Percentiles rank a stretch among this genome's conserved stretches.
Conservation (phyloP, 129 eudicot species). For the Pseudognaphalium luteoalbum region DNA sequence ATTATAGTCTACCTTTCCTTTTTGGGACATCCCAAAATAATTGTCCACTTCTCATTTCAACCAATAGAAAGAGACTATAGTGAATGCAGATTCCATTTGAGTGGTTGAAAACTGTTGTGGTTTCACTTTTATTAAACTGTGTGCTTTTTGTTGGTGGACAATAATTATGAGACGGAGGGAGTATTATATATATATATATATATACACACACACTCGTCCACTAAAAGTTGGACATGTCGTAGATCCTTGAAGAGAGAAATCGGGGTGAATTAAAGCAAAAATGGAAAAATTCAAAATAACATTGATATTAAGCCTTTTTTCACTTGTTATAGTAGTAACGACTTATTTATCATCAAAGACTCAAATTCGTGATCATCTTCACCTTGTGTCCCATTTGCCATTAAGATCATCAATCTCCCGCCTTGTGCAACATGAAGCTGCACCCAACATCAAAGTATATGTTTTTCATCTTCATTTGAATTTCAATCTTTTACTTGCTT, state of each 20-base stretch:
- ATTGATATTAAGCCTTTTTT: neutral
- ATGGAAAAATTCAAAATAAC: constrained; percentile 20
- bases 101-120: too few species aligned
- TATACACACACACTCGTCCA: neutral
- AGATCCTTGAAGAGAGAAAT: neutral
- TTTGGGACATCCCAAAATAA: too few species aligned
- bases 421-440: constrained; percentile 28
- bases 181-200: neutral
- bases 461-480: neutral
- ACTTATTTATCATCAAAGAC: constrained; percentile 2
- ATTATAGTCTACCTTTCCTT: too few species aligned
- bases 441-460: constrained; percentile 22
- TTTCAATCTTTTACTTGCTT: neutral
- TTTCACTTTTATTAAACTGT: too few species aligned
- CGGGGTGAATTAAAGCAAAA: too few species aligned
- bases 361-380: neutral
- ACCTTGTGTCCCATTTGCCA: neutral
- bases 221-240: neutral
- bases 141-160: too few species aligned
- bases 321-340: neutral
- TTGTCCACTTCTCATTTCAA: too few species aligned
- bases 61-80: too few species aligned
- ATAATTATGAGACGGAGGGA: too few species aligned
- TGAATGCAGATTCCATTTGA: too few species aligned
- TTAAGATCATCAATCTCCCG: constrained; percentile 15